Evolutionary conservation across 2,329 filamentous ascomycete genomes (phyloP).

Genomic region (Colletotrichum lini): DNA sequence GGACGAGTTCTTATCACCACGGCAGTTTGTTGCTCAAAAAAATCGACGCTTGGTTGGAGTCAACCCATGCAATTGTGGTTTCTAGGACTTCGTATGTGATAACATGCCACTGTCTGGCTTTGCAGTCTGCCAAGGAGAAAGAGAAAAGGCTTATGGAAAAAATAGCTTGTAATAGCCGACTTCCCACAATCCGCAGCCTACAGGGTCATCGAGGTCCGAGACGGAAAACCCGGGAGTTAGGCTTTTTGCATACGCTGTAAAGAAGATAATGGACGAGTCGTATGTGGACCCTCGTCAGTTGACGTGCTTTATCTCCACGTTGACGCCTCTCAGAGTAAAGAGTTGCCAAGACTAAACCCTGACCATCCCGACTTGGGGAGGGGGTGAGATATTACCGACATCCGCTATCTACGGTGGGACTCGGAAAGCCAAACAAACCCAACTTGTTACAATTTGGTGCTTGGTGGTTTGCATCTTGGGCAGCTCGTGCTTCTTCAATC

Average conservation of each 20-base stretch:
- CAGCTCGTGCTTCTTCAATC: background rate
- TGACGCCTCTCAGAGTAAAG: conserved; percentile 14
- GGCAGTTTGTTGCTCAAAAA: no score
- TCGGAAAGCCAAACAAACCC: background rate
- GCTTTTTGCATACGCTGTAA: background rate
- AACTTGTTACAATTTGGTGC: background rate
- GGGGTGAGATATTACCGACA: background rate
- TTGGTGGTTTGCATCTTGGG: no score
- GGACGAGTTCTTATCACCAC: no score
- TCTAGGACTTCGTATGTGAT: no score
- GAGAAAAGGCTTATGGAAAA: no score
- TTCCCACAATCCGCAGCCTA: no score
- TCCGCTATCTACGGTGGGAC: no score
- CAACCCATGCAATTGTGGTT: no score
- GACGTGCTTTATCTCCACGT: conserved; percentile 25
- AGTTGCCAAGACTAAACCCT: conserved; percentile 11
- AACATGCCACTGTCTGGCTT: no score
- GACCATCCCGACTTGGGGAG: background rate
- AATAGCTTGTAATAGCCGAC: no score
- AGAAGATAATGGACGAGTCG: background rate
- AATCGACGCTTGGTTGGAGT: no score
- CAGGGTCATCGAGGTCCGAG: background rate
- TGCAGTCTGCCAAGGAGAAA: no score
- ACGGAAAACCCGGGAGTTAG: background rate
- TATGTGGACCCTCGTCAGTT: background rate